Percentiles rank a stretch among this genome's conserved stretches.
phyloP scores from a whole-genome alignment of 306 rosid genomes.

The Rubus idaeus region DNA sequence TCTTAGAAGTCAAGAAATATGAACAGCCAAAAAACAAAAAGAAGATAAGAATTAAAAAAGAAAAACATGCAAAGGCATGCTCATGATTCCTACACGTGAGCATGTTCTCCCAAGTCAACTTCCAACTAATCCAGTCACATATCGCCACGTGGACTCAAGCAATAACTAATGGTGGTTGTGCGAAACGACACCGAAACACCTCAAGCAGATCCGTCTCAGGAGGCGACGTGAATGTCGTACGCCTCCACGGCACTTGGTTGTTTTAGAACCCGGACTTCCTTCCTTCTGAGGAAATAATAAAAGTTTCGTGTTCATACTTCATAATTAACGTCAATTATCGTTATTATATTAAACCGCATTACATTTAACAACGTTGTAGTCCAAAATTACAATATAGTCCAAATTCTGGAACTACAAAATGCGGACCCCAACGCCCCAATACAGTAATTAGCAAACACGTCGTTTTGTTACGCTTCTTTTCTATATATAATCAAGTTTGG shows the following conservation, averaged over 20 bases:
- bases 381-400: too few relatives aligned
- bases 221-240: conserved; percentile 11
- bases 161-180: neutral
- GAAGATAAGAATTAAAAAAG: neutral
- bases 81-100: conserved; percentile 23
- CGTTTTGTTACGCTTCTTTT: neutral
- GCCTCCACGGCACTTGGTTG: neutral
- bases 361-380: too few relatives aligned
- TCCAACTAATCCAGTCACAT: neutral
- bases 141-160: conserved; percentile 18
- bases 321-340: too few relatives aligned
- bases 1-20: neutral
- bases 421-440: neutral
- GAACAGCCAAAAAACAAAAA: neutral
- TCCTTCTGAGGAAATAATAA: too few relatives aligned
- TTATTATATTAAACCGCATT: too few relatives aligned
- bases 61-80: neutral
- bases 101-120: conserved; percentile 17
- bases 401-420: neutral
- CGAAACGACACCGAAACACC: conserved; percentile 26
- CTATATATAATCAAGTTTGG: conserved; percentile 3
- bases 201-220: neutral
- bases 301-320: too few relatives aligned
- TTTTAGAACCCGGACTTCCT: too few relatives aligned
- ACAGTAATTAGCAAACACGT: neutral